These are phyloP conservation scores for Trebouxia gelatinosa DNA, from an alignment of 163 green algal species.

Conservation along the genomic window DNA sequence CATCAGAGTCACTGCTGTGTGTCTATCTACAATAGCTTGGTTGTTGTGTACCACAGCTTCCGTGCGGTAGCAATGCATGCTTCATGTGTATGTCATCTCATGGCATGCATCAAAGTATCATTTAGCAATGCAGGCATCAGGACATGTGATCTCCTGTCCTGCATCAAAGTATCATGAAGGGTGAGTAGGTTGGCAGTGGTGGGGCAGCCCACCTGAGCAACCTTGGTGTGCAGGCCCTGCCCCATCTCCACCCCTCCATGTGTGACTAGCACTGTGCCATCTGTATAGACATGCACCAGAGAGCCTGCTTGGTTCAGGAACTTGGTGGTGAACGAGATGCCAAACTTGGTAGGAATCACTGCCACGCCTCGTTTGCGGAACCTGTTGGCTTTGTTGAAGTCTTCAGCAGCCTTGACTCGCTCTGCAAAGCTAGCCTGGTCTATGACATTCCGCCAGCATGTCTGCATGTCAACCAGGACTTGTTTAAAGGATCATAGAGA, in stretches of 20 bases:
- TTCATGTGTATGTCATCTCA: too few relatives aligned
- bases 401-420: slow-evolving; percentile 34
- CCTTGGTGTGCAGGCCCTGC: slow-evolving; percentile 95
- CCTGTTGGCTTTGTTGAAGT: slow-evolving; percentile 62
- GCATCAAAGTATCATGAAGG: too few relatives aligned
- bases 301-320: slow-evolving; percentile 83
- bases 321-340: slow-evolving; percentile 44
- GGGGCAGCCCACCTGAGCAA: slow-evolving; percentile 67
- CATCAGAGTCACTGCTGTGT: too few relatives aligned
- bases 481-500: too few relatives aligned
- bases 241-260: slow-evolving; percentile 73
- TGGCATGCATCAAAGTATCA: too few relatives aligned
- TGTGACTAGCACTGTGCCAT: slow-evolving; percentile 90
- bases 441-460: slow-evolving; percentile 71
- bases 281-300: slow-evolving; percentile 95
- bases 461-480: slow-evolving; percentile 18
- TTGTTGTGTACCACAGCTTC: too few relatives aligned
- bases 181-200: background rate
- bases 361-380: slow-evolving; percentile 92
- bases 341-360: slow-evolving; percentile 93
- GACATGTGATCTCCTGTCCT: too few relatives aligned
- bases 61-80: too few relatives aligned
- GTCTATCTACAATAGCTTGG: too few relatives aligned
- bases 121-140: too few relatives aligned
- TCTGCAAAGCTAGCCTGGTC: slow-evolving; percentile 36